Base-by-base conservation (phyloP, 139 green algal genomes). In the Nannochloris sp. region DNA sequence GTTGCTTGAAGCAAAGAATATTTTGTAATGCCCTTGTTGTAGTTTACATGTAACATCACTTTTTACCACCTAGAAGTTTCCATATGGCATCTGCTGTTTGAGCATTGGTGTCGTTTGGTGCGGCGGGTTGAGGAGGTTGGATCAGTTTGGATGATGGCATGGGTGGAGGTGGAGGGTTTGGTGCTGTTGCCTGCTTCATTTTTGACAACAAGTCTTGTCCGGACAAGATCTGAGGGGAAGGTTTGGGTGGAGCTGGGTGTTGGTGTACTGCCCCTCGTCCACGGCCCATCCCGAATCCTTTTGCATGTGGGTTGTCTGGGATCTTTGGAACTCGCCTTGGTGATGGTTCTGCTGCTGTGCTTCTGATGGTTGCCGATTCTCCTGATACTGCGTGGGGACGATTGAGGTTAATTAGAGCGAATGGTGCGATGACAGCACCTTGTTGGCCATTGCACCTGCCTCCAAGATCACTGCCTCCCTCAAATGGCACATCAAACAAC, bases 381-480 rank as follows among this genome's bases (percentile, higher is more conserved):
- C 57, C 65, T 4, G 51, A 58, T 8, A 81, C 48, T 4, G 70
- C 66, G 3, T 73, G 69, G 3, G 77, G 76, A 55, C 76, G 75
- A 29, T 73, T 79, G 14, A 85, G 64, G 68, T 85, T 85, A 50
- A 85, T 67, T 29, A 84, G 58, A 11, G 75, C 29, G 5, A 31
- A 3, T 16, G 53, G 6, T 2, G 70, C 40, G 10, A 82, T 20
- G 23, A 85, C 70, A 44, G 53, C 44, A 31, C 79, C 79, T 14
- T 55, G 36, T 49, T 31, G 40, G 50, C 67, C 62, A 49, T 55
- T 55, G 49, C 61, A 73, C 28, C 73, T 66, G 23, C 79, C 79
- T 44, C 74, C 67, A 33, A 85, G 68, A 67, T 82, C 73, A 4
- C 25, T 69, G 59, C 79, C 79, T n/a, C 71, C 73, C 5, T 62